Evolutionary conservation across 2,329 filamentous ascomycete genomes (phyloP).

Genomic region (Xylaria sp.): DNA sequence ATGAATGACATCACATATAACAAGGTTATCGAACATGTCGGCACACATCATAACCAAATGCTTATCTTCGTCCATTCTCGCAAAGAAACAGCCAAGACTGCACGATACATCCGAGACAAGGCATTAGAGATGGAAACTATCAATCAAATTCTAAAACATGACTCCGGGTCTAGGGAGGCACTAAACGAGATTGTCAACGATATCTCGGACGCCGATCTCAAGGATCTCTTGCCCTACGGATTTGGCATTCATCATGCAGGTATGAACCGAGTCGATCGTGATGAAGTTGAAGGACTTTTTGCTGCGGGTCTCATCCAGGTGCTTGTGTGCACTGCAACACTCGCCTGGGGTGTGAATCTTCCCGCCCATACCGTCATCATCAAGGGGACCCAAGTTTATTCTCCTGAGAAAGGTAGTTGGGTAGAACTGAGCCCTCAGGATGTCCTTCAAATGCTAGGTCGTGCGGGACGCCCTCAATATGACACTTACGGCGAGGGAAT

Average conservation of each 20-base stretch:
- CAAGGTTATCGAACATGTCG: conserved; percentile 96
- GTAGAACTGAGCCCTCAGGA: conserved; percentile 97
- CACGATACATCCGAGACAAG: conserved; percentile 95
- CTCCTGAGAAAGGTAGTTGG: conserved; percentile 98
- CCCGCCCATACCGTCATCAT: conserved; percentile 98
- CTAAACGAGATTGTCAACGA: conserved; percentile 84
- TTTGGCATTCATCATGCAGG: conserved; percentile 99
- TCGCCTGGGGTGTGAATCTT: conserved; percentile 98
- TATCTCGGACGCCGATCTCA: conserved; percentile 86
- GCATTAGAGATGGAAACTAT: conserved; percentile 98
- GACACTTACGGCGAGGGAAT: conserved; percentile 99
- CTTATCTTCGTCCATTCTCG: conserved; percentile 98
- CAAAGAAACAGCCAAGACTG: conserved; percentile 98
- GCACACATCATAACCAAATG: conserved; percentile 95
- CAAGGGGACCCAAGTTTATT: conserved; percentile 98
- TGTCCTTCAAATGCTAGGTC: conserved; percentile 97
- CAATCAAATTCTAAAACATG: conserved; percentile 91
- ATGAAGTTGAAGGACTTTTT: conserved; percentile 94
- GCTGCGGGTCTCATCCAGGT: conserved; percentile 92
- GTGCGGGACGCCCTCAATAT: conserved; percentile 94
- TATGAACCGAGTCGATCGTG: conserved; percentile 95
- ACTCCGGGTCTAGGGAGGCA: conserved; percentile 91
- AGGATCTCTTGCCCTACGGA: conserved; percentile 94
- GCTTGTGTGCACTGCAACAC: conserved; percentile 95
- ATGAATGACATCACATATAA: conserved; percentile 99